These are phyloP conservation scores for Colletotrichum caudatum DNA, from an alignment of 2,329 filamentous ascomycete species.

Conservation along the genomic window DNA sequence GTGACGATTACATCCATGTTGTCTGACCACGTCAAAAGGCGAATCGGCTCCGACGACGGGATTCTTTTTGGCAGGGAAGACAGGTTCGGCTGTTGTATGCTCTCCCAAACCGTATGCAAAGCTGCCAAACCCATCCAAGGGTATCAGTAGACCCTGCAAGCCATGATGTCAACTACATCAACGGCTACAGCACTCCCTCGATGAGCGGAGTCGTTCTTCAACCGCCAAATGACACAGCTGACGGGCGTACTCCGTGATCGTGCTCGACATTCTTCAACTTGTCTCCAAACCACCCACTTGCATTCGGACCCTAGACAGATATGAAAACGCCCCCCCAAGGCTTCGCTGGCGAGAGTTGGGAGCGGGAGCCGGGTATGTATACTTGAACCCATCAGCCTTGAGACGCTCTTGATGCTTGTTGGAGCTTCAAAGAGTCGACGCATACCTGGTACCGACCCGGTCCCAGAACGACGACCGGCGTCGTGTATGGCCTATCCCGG, in stretches of 20 bases:
- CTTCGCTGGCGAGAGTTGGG: not conserved
- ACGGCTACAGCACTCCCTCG: not conserved
- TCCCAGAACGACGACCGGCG: not conserved
- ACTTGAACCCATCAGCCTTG: not conserved
- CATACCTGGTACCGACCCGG: not conserved
- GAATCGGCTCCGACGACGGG: not conserved
- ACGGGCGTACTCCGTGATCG: not conserved
- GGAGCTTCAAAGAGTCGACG: not conserved
- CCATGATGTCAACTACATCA: not conserved
- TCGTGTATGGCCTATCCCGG: not conserved
- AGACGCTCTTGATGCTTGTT: not conserved
- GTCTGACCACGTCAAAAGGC: not conserved
- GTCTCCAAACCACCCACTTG: not conserved
- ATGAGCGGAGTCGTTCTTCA: not conserved
- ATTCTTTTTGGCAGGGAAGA: not conserved
- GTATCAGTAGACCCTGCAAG: not conserved
- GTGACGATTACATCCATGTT: not conserved
- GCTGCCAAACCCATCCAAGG: not conserved
- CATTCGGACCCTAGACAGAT: not conserved
- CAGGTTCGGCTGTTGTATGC: not conserved
- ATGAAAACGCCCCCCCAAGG: not conserved
- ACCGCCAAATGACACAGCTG: not conserved
- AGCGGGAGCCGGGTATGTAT: not conserved
- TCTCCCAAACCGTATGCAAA: not conserved
- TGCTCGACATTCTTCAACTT: not conserved